Percentiles rank a stretch among this genome's conserved stretches.
Conservation (phyloP, 306 rosid genomes). For the Psophocarpus tetragonolobus region DNA sequence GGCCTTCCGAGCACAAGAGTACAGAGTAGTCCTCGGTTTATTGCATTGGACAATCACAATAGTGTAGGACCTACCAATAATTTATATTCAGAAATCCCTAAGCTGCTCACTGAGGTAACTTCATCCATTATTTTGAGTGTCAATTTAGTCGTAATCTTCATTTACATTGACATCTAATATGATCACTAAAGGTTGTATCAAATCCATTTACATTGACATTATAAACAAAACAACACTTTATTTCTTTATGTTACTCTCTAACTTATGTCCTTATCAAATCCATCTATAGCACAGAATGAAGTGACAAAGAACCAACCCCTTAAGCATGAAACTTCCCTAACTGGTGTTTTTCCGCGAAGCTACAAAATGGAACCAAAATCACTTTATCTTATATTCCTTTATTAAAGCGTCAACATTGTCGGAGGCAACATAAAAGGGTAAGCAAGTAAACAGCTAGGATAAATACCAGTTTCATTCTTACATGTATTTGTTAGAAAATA, state of each 20-base stretch:
- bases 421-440: background rate
- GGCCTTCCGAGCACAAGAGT: background rate
- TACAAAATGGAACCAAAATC: conserved; percentile 12
- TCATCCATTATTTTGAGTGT: background rate
- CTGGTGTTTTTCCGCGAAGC: conserved; percentile 1
- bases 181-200: background rate
- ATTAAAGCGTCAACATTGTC: conserved; percentile 20
- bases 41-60: background rate
- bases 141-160: background rate
- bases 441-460: background rate
- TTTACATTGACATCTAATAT: background rate
- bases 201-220: too few relatives aligned
- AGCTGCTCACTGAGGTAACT: background rate
- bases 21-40: background rate
- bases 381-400: background rate
- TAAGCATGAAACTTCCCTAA: background rate
- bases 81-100: background rate
- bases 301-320: conserved; percentile 7
- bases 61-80: background rate
- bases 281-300: conserved; percentile 14
- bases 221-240: background rate
- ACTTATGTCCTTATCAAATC: background rate
- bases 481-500: too few relatives aligned
- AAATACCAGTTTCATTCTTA: too few relatives aligned
- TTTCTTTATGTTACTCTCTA: background rate